These are phyloP conservation scores for Erodium maritimum DNA, from an alignment of 345 rosid species.

Conservation along the genomic window DNA sequence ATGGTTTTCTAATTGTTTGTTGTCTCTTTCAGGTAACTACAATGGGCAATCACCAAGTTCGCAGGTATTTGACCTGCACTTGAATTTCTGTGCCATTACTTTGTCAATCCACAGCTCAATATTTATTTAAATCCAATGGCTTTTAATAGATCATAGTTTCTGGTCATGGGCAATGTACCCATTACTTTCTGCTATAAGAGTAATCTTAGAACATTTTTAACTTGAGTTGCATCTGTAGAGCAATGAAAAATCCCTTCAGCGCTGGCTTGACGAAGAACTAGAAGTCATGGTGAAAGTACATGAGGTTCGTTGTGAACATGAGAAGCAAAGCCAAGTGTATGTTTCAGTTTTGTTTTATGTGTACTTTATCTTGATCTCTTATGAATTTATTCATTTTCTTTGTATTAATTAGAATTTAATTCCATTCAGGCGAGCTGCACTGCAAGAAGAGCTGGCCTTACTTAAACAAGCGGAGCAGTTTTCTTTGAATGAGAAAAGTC, in stretches of 20 bases:
- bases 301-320: conserved; percentile 58
- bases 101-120: neutral
- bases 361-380: neutral
- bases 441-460: conserved; percentile 53
- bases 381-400: neutral
- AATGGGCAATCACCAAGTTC: conserved; percentile 34
- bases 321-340: conserved; percentile 73
- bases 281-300: conserved; percentile 63
- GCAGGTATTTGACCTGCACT: conserved; percentile 33
- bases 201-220: conserved; percentile 4
- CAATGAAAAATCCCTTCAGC: conserved; percentile 48
- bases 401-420: neutral
- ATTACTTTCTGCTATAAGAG: neutral
- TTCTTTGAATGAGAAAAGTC: conserved; percentile 35
- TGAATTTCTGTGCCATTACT: conserved; percentile 1
- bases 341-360: too few species aligned
- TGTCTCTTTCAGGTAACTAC: conserved; percentile 25
- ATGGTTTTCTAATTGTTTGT: conserved; percentile 9
- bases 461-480: conserved; percentile 45
- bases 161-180: neutral
- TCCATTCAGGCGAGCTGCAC: conserved; percentile 36
- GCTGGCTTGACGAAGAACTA: conserved; percentile 70
- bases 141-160: neutral
- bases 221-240: conserved; percentile 21
- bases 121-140: neutral